Conservation (phyloP, 257 asterid species). For the Cinchona pubescens region DNA sequence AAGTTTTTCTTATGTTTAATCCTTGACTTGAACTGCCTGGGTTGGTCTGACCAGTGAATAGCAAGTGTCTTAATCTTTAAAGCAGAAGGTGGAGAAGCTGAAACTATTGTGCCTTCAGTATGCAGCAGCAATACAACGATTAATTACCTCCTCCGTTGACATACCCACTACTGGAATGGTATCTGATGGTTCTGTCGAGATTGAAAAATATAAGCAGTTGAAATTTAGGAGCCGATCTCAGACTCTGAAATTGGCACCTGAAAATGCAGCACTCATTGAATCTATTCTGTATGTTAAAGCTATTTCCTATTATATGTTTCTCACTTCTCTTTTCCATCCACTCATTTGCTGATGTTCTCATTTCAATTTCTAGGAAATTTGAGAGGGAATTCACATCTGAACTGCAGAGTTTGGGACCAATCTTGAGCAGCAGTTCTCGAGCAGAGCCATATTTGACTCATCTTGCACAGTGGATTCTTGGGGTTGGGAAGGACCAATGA, state of each 20-base stretch:
- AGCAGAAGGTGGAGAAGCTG: conserved; percentile 92
- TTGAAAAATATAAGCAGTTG: conserved; percentile 52
- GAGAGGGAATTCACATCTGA: conserved; percentile 73
- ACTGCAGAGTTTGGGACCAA: conserved; percentile 85
- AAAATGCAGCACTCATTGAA: conserved; percentile 54
- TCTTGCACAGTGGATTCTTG: conserved; percentile 97
- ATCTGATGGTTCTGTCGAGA: conserved; percentile 31
- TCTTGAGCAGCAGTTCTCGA: conserved; percentile 78
- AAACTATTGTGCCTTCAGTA: conserved; percentile 85
- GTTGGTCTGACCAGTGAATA: conserved; percentile 18
- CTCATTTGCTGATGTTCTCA: conserved; percentile 9
- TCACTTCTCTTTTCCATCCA: conserved; percentile 1
- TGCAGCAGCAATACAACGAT: conserved; percentile 84
- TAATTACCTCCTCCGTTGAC: conserved; percentile 64
- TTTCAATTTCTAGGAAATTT: conserved; percentile 59
- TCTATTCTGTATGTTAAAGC: conserved; percentile 66
- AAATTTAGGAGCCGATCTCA: conserved; percentile 64
- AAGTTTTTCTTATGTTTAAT: not conserved
- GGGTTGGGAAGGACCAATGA: conserved; percentile 72
- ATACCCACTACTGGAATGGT: conserved; percentile 25
- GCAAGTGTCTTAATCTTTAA: conserved; percentile 10
- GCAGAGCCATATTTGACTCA: conserved; percentile 96
- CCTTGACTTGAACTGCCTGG: conserved; percentile 6
- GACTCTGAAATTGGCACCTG: conserved; percentile 52
- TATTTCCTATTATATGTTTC: not conserved